Base-by-base conservation (phyloP, 2,329 filamentous ascomycete species). In the Aspergillus floridensis region DNA sequence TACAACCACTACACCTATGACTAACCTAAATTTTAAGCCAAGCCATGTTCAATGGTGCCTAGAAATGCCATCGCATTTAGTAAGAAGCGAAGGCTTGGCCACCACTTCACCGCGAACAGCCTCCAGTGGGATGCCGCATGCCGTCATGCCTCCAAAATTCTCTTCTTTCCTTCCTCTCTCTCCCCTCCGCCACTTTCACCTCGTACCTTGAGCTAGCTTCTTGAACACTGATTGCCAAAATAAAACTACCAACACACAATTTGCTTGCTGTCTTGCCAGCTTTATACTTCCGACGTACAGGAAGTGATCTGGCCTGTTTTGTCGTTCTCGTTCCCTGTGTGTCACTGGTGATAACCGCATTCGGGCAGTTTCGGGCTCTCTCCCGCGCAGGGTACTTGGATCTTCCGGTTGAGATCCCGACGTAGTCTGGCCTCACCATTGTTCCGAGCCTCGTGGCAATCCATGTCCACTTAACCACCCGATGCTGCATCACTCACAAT, bases 351-450 rank as follows among this genome's bases (percentile, higher is more conserved):
- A 58, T 58, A 31, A 21, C 38, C 49, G 35, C 48, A 47, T 32
- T 68, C 69, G 70, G 70, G 64, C 61, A 63, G 53, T 65, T 65
- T 63, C 68, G 68, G 69, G 59, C 58, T 49, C 41, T 51, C 47
- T 38, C 44, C 32, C 59, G 59, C 59, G 55, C 62, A 58, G 54
- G 59, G 57, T 65, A 44, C 62, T 59, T 35, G 22, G 22, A 38
- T 32, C 12, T 16, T 48, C 50, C 21, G 51, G 47, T 29, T 55
- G 41, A 22, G 24, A 16, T 59, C 21, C 55, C 53, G 46, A 57
- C 52, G 53, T 49, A 48, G 14, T 14, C 38, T 48, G 46, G 35
- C 50, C 10, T 48, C 46, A 48, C 35, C 44, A 35, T 31, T 55
- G 32, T 31, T 35, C 44, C 44, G 44, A 35, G 19, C 7, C 12